Evolutionary conservation across 129 eudicot species (phyloP), one percentile per base, ranked within the genome.

Genomic region (Arctium minus): DNA sequence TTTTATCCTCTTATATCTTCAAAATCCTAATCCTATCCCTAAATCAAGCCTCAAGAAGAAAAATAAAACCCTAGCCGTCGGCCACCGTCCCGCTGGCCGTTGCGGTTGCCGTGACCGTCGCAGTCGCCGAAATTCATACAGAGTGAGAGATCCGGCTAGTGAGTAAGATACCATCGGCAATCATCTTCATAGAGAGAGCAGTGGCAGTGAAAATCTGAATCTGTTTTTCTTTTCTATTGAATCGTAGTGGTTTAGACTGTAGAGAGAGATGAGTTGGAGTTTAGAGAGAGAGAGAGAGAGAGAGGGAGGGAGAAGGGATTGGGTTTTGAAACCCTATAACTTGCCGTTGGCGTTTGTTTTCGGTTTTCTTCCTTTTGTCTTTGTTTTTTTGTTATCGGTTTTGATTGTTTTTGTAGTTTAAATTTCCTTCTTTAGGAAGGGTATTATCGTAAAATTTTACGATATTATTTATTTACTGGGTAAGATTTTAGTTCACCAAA

Each of bases 31-130:
- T 37, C 74, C 40, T 33, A 0, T 37, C 38, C 64, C 31, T 42
- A 73, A 60, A 60, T 65, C 80, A 31, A 9, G 37, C 70, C 83
- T 46, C 70, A 80, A 50, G 37, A 72, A 35, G 2, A 81, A 73
- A 76, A 60, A 53, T 0, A 15, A 60, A 60, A 60, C 68, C 68
- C 68, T 60, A 60, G 27, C 68, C 50, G 18, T n/a, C 68, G 68
- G 27, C 29, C 68, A 60, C 68, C 68, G 68, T 60, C 29, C 68
- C 82, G 72, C 65, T 83, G 46, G 62, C 62, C 36, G 77, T 40
- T 46, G 31, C 81, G n/a, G 67, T 30, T 9, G 67, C 39, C 35
- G 56, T 81, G 27, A 22, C 83, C 39, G 38, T 29, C 10, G 74
- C 38, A 27, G 64, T 67, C 35, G 12, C 12, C 11, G 32, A 78